Evolutionary conservation across 179 eudicot genomes (phyloP).

Genomic region (Corrigiola litoralis): DNA sequence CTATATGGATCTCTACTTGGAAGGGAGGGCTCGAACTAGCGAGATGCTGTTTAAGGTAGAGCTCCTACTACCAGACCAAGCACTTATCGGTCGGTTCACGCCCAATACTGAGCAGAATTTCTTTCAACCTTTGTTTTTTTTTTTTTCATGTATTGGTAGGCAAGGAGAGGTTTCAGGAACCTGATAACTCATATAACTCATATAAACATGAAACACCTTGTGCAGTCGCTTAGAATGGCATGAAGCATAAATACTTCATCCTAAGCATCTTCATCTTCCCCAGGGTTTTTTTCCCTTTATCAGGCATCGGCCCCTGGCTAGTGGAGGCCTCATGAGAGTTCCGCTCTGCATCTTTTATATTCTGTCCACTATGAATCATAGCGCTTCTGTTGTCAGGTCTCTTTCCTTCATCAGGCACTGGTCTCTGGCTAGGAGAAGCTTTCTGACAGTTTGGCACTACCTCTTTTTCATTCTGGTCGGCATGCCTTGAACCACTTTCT

Average conservation of each 20-base stretch:
- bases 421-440: not conserved
- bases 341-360: slow-evolving; percentile 16
- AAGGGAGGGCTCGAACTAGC: too few species aligned
- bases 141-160: not conserved
- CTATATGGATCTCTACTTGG: too few species aligned
- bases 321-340: slow-evolving; percentile 19
- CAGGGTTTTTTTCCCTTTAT: slow-evolving; percentile 27
- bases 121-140: too few species aligned
- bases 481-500: slow-evolving; percentile 5
- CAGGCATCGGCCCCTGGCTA: slow-evolving; percentile 6
- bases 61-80: too few species aligned
- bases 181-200: not conserved
- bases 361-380: not conserved
- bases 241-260: slow-evolving; percentile 36
- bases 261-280: slow-evolving; percentile 21
- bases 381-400: not conserved
- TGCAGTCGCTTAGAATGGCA: slow-evolving; percentile 28
- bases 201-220: not conserved
- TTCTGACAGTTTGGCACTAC: not conserved
- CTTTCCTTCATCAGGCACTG: not conserved
- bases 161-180: not conserved
- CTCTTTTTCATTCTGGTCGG: slow-evolving; percentile 3
- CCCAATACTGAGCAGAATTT: too few species aligned
- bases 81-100: too few species aligned
- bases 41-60: too few species aligned